phyloP scores from a whole-genome alignment of 83 land plant genomes.

The Thuja plicata region DNA sequence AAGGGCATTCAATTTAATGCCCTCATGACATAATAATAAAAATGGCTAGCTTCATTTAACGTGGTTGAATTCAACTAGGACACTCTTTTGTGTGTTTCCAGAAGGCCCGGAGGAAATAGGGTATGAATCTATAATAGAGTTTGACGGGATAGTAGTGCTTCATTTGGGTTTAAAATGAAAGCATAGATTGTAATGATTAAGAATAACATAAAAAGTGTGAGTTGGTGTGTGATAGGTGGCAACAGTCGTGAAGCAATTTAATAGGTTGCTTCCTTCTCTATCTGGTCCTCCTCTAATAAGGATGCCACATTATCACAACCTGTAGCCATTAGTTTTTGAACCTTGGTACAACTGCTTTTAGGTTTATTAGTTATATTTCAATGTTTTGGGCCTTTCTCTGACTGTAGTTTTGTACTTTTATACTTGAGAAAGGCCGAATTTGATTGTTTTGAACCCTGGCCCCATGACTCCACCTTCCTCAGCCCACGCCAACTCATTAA shows the following conservation, averaged over 20 bases:
- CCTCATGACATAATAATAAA: neutral
- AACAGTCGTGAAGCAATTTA: neutral
- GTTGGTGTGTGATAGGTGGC: neutral
- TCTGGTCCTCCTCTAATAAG: neutral
- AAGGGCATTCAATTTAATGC: neutral
- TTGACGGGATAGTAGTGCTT: too few relatives aligned
- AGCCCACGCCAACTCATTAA: too few relatives aligned
- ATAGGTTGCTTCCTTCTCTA: neutral
- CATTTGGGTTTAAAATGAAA: neutral
- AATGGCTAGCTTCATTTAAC: neutral
- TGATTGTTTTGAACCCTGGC: too few relatives aligned
- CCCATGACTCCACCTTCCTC: too few relatives aligned
- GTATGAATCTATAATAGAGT: neutral
- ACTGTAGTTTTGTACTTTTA: too few relatives aligned
- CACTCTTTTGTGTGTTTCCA: neutral
- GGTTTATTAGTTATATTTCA: too few relatives aligned
- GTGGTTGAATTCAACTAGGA: neutral
- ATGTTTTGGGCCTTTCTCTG: too few relatives aligned
- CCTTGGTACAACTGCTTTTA: neutral
- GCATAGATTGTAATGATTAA: neutral
- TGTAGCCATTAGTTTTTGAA: neutral
- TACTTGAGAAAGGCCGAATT: too few relatives aligned
- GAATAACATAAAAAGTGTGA: neutral
- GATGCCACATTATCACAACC: neutral
- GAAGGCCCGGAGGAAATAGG: neutral